A percentile compares a stretch with the other conserved stretches of the same genome.
Conservation (phyloP, 2,329 filamentous ascomycete genomes). For the Corniculantispora saksenae region DNA sequence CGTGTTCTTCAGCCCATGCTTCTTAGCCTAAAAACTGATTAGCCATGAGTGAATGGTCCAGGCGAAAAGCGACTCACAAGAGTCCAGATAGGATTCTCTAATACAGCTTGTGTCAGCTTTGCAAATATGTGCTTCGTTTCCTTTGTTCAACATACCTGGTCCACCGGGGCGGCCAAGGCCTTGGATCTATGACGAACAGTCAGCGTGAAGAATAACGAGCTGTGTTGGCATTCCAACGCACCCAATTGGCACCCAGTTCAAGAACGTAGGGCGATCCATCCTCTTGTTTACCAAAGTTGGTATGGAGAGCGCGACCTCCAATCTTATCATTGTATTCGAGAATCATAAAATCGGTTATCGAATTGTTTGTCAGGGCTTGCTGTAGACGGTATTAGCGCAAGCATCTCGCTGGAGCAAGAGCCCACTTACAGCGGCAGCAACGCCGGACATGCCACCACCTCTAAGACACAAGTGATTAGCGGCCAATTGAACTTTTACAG, state of each 20-base stretch:
- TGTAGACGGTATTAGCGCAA: constrained; percentile 27
- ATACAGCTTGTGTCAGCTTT: constrained; percentile 20
- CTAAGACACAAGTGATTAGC: background rate
- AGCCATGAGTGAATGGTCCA: background rate
- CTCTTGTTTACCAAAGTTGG: constrained; percentile 51
- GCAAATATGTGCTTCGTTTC: background rate
- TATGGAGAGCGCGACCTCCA: constrained; percentile 62
- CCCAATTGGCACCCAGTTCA: constrained; percentile 70
- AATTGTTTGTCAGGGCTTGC: constrained; percentile 60
- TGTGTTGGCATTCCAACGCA: constrained; percentile 27
- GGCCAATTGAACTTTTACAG: background rate
- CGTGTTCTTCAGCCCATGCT: constrained; percentile 56
- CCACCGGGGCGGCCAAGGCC: constrained; percentile 27
- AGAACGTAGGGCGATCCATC: constrained; percentile 57
- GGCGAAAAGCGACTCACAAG: constrained; percentile 30
- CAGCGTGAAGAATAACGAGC: background rate
- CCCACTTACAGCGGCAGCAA: constrained; percentile 15
- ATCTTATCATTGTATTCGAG: constrained; percentile 64
- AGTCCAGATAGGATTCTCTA: constrained; percentile 64
- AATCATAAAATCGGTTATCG: constrained; percentile 64
- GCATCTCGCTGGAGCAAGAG: background rate
- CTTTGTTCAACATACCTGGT: constrained; percentile 23
- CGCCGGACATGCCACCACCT: constrained; percentile 19
- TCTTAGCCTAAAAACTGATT: constrained; percentile 44
- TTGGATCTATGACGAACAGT: constrained; percentile 19